A percentile compares a stretch with the other conserved stretches of the same genome.
Conservation (phyloP, 2,329 filamentous ascomycete genomes). For the Coniochaeta ligniaria region DNA sequence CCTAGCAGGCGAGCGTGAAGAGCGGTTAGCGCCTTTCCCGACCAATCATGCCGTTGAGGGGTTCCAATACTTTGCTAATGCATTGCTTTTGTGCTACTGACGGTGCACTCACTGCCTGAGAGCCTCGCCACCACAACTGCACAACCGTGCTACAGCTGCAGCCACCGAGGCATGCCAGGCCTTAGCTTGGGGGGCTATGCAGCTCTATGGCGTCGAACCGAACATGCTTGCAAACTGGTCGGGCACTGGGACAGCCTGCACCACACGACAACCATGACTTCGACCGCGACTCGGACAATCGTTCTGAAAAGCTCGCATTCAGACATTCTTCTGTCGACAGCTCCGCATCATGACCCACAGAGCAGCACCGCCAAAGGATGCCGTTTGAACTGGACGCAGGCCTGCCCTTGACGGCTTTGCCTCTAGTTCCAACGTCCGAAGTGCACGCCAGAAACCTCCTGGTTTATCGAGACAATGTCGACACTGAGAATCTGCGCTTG, state of each 20-base stretch:
- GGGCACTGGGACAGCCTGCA: neutral
- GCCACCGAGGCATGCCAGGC: neutral
- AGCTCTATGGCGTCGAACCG: neutral
- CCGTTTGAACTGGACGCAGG: neutral
- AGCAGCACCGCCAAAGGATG: neutral
- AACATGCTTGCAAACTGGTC: neutral
- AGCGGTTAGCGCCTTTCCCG: neutral
- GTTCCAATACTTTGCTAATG: neutral
- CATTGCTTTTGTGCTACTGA: neutral
- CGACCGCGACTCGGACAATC: neutral
- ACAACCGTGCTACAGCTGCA: neutral
- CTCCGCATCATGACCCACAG: neutral
- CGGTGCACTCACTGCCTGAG: neutral
- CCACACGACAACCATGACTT: neutral
- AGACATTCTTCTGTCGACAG: neutral
- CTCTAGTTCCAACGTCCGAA: neutral
- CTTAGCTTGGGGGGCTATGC: neutral
- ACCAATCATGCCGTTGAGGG: neutral
- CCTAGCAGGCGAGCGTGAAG: neutral
- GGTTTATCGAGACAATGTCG: neutral
- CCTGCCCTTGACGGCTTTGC: neutral
- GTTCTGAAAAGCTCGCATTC: neutral
- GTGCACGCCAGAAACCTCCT: neutral
- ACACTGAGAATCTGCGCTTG: neutral
- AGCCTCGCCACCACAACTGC: neutral